Base-by-base conservation (phyloP, 495 filamentous ascomycete genomes). In the Hyaloscypha finlandica region DNA sequence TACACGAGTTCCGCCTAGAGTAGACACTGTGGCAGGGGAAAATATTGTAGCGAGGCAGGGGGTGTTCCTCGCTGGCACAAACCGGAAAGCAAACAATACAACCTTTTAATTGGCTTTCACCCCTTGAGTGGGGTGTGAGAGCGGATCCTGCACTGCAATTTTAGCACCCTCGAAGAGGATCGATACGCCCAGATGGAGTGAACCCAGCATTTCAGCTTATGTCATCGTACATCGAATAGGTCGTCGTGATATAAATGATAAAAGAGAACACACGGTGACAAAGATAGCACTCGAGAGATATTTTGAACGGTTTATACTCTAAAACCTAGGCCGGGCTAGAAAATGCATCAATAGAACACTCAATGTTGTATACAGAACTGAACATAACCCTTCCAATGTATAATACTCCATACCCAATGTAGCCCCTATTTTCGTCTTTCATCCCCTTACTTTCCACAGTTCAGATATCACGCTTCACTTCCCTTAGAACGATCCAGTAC, bases 401-500 rank as follows among this genome's bases (percentile, higher is more conserved):
- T 25, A 58, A 25, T 31, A 53, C 57, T 22, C 64, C 32, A 48
- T 48, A 20, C 60, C 29, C 29, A 60, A 32, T 29, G 51, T 33
- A 19, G 6, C 6, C 22, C 11, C 22, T 51, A 16, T 11, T 20
- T 30, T 20, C 53, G 2, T 32, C 29, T 62, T 31, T 9, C 29
- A n/a, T 42, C 48, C 25, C 25, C 25, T 25, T 25, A 25, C 25
- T 2, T 25, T 25, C 25, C 25, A 25, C 53, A n/a, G 35, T 25
- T 14, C 30, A 3, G 6, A 48, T 35, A 30, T 39, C 14, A 22
- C 4, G 8, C 5, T 60, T 6, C 35, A 19, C 9, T 2, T 35
- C 16, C 6, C 48, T 68, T 71, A 74, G 57, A 74, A 71, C 14
- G 64, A 64, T 20, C 72, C 64, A 8, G 32, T 58, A 56, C 86